These are phyloP conservation scores for Exophiala dermatitidis DNA, from an alignment of 2,329 filamentous ascomycete species.

Conservation along the genomic window DNA sequence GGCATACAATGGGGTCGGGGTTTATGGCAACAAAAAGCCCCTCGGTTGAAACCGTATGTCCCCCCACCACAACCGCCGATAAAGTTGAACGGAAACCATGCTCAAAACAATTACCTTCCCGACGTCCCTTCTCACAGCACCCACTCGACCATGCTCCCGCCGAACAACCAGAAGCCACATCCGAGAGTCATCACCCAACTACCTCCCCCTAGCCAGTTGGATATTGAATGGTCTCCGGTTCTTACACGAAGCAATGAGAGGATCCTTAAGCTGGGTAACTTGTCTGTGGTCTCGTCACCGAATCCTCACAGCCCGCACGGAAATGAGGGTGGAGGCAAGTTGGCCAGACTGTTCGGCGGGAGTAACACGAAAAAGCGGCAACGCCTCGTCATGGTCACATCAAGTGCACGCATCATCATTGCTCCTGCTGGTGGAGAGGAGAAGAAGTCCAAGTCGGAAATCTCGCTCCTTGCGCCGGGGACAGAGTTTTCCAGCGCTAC, in stretches of 20 bases:
- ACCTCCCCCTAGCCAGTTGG: conserved; percentile 89
- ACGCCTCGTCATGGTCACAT: conserved; percentile 89
- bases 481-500: conserved; percentile 71
- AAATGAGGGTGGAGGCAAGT: conserved; percentile 61
- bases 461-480: conserved; percentile 71
- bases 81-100: conserved; percentile 56
- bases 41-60: conserved; percentile 74
- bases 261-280: conserved; percentile 86
- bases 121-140: conserved; percentile 35
- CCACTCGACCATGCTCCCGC: conserved; percentile 34
- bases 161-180: conserved; percentile 49
- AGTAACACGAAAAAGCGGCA: conserved; percentile 88
- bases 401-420: conserved; percentile 79
- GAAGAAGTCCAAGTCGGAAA: conserved; percentile 88
- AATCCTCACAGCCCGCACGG: conserved; percentile 66
- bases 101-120: conserved; percentile 38
- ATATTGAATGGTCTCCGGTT: conserved; percentile 98
- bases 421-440: conserved; percentile 89
- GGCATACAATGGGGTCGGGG: conserved; percentile 75
- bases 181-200: conserved; percentile 86
- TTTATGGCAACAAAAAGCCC: conserved; percentile 85
- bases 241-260: conserved; percentile 84
- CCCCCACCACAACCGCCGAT: conserved; percentile 72
- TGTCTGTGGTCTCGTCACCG: conserved; percentile 74
- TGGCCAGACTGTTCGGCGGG: conserved; percentile 87